Conservation (phyloP, 192 early-diverging fungal species). For the Allomyces arbusculus region DNA sequence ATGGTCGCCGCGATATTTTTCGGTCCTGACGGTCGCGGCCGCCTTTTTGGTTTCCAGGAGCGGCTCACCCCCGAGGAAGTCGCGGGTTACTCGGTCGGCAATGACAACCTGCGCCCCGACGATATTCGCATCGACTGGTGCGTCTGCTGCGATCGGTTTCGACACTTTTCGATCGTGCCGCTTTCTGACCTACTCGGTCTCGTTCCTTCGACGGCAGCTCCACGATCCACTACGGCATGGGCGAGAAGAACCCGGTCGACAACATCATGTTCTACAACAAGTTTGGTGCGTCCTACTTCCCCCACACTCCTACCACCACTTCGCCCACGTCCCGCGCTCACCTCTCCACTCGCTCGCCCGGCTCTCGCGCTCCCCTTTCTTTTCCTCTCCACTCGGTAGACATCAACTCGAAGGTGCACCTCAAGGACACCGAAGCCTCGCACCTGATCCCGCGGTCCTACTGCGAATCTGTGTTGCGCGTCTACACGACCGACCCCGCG, state of each 20-base stretch:
- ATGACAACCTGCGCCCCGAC: neutral
- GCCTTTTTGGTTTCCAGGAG: neutral
- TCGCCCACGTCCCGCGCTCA: too few relatives aligned
- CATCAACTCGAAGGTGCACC: neutral
- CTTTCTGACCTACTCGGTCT: too few relatives aligned
- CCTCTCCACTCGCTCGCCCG: too few relatives aligned
- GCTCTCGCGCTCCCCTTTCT: too few relatives aligned
- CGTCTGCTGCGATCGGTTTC: neutral
- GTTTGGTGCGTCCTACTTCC: constrained; percentile 3
- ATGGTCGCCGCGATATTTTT: neutral
- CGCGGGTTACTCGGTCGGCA: neutral
- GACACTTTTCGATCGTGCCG: too few relatives aligned
- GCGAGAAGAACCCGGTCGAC: constrained; percentile 71
- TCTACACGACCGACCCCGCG: neutral
- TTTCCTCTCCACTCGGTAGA: neutral
- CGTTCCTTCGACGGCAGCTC: too few relatives aligned
- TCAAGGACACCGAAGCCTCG: neutral
- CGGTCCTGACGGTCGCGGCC: neutral
- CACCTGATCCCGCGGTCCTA: neutral
- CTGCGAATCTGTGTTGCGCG: neutral
- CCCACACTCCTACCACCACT: neutral
- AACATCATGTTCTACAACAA: constrained; percentile 61
- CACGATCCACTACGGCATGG: constrained; percentile 68
- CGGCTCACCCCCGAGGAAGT: neutral
- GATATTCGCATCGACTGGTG: neutral